Evolutionary conservation across 768 basidiomycete species (phyloP).

Genomic region (Pluteus cervinus): DNA sequence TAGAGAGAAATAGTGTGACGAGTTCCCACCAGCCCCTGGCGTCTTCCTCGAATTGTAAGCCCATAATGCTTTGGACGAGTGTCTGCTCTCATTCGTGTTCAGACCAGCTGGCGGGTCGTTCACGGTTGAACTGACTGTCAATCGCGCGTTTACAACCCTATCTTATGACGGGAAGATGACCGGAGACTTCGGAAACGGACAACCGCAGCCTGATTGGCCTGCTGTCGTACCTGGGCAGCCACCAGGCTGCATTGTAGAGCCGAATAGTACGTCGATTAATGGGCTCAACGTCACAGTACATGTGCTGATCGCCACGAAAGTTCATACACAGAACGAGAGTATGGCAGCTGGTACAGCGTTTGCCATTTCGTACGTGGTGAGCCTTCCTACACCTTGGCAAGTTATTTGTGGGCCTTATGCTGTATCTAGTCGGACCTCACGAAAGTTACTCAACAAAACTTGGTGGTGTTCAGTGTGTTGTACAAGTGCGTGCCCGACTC

Average conservation of each 20-base stretch:
- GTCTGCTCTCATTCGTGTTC: neutral
- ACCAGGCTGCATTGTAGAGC: conserved; percentile 25
- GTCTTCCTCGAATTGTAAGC: conserved; percentile 38
- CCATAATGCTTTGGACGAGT: neutral
- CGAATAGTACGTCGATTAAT: conserved; percentile 28
- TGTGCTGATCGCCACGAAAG: conserved; percentile 14
- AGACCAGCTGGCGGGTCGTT: conserved; percentile 36
- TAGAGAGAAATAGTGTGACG: conserved; percentile 43
- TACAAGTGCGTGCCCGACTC: conserved; percentile 24
- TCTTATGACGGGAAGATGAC: conserved; percentile 23
- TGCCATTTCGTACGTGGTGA: conserved; percentile 40
- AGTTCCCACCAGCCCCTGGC: conserved; percentile 36
- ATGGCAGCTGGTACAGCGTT: conserved; percentile 43
- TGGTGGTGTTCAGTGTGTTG: conserved; percentile 37
- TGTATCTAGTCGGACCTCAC: conserved; percentile 32
- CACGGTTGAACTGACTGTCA: conserved; percentile 35
- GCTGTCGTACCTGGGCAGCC: conserved; percentile 17
- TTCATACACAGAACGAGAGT: conserved; percentile 38
- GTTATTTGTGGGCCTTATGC: no score
- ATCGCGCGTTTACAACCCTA: conserved; percentile 35
- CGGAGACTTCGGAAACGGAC: conserved; percentile 26
- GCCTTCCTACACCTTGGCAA: no score
- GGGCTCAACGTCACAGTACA: neutral
- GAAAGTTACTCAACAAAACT: conserved; percentile 33
- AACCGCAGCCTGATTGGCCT: conserved; percentile 26